Conservation (phyloP, 2,329 filamentous ascomycete species). For the Tolypocladium paradoxum region DNA sequence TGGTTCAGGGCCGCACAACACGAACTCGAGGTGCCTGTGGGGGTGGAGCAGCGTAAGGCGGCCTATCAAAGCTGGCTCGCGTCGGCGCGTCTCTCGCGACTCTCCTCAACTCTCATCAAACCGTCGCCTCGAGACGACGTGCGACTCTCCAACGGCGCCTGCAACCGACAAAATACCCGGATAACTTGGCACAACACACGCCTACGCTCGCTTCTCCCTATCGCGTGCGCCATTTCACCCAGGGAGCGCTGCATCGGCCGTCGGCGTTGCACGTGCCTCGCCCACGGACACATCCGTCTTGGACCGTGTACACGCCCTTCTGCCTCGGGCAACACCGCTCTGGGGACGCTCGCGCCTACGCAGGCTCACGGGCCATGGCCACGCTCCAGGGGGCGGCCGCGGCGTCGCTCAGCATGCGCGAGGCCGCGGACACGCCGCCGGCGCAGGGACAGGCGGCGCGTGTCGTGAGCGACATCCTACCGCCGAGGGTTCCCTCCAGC, state of each 20-base stretch:
- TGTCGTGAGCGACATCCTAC: constrained; percentile 14
- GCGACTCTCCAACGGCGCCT: not conserved
- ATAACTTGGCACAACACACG: too few relatives aligned
- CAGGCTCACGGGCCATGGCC: not conserved
- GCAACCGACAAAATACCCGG: not conserved
- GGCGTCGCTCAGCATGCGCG: not conserved
- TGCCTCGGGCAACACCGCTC: not conserved
- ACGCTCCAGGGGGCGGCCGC: not conserved
- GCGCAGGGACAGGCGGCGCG: not conserved
- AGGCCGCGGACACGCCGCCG: not conserved
- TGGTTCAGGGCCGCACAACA: too few relatives aligned
- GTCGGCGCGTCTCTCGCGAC: not conserved
- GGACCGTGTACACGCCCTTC: not conserved
- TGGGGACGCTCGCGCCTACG: not conserved
- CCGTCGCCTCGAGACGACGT: not conserved
- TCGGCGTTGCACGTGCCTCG: not conserved
- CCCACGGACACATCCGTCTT: not conserved
- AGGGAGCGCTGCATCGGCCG: not conserved
- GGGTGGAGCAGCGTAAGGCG: not conserved
- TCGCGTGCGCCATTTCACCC: too few relatives aligned
- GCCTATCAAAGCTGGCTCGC: not conserved
- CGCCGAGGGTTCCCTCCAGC: not conserved
- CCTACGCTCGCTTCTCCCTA: not conserved
- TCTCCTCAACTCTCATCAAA: not conserved
- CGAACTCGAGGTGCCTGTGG: too few relatives aligned